Conservation (phyloP, 768 basidiomycete species). For the Leccinum barrowsii region DNA sequence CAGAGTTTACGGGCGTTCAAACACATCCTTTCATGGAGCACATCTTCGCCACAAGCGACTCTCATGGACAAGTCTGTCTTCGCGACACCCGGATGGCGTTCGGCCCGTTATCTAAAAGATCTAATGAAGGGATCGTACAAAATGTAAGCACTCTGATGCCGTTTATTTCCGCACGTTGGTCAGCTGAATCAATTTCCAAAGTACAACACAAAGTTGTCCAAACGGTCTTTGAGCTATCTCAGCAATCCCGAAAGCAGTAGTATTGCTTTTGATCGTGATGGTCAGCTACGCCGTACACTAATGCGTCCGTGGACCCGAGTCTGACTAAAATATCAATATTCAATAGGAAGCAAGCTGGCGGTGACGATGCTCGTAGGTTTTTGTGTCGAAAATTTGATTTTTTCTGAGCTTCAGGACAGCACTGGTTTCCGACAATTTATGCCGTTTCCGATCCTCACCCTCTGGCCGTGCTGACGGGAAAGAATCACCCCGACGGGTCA, state of each 20-base stretch:
- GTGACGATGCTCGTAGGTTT: conserved; percentile 62
- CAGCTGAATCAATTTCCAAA: conserved; percentile 33
- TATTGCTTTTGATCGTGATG: conserved; percentile 63
- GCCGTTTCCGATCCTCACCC: conserved; percentile 63
- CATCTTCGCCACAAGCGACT: conserved; percentile 65
- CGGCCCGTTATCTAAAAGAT: conserved; percentile 44
- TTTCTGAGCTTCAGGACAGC: conserved; percentile 35
- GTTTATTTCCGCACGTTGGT: conserved; percentile 6
- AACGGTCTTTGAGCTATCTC: conserved; percentile 36
- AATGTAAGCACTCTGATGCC: conserved; percentile 10
- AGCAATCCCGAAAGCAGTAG: conserved; percentile 68
- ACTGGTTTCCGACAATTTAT: conserved; percentile 71
- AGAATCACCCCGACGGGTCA: conserved; percentile 52
- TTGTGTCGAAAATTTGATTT: background rate
- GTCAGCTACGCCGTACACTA: conserved; percentile 31
- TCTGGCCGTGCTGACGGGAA: conserved; percentile 63
- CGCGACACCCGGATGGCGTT: conserved; percentile 76
- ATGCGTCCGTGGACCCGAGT: conserved; percentile 1
- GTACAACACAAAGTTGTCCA: conserved; percentile 48
- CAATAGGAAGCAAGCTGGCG: conserved; percentile 56
- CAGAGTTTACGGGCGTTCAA: conserved; percentile 62
- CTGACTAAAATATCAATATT: background rate
- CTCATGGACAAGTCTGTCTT: conserved; percentile 55
- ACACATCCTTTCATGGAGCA: conserved; percentile 68
- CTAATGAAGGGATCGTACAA: conserved; percentile 53